Percentiles rank a stretch among this genome's conserved stretches.
Conservation (phyloP, 1,284 basidiomycete species). For the Trichosporon ovoides region DNA sequence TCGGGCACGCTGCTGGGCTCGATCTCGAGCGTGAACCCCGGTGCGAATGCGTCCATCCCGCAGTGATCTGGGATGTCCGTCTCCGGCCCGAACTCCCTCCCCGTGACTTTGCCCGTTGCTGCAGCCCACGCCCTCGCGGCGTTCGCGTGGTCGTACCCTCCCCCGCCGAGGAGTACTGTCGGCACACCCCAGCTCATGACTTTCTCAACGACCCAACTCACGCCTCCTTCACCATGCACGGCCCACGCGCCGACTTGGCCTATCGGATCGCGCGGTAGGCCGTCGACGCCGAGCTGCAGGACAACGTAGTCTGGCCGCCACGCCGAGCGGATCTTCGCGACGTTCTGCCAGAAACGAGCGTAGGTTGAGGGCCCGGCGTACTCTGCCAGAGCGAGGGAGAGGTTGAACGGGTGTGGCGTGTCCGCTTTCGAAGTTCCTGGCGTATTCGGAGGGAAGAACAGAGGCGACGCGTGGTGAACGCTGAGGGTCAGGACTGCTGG, state of each 20-base stretch:
- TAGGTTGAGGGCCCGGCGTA: conserved; percentile 65
- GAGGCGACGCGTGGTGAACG: conserved; percentile 71
- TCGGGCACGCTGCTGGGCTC: conserved; percentile 62
- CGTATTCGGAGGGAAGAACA: conserved; percentile 66
- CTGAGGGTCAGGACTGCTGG: conserved; percentile 67
- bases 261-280: conserved; percentile 72
- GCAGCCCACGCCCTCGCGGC: conserved; percentile 78
- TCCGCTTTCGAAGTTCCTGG: conserved; percentile 48
- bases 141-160: conserved; percentile 76
- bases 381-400: conserved; percentile 65
- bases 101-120: conserved; percentile 66
- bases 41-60: conserved; percentile 64
- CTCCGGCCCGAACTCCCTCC: conserved; percentile 56
- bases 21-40: conserved; percentile 73
- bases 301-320: conserved; percentile 74
- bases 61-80: conserved; percentile 65
- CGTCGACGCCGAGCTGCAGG: conserved; percentile 81
- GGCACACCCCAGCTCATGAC: conserved; percentile 62
- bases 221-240: conserved; percentile 58
- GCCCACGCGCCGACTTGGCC: conserved; percentile 67
- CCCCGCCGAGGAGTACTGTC: conserved; percentile 50
- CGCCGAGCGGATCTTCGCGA: conserved; percentile 59
- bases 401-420: conserved; percentile 63
- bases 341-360: conserved; percentile 56
- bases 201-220: conserved; percentile 66